Conservation (phyloP, 805 yeast species). For the Suhomyces sp. region DNA sequence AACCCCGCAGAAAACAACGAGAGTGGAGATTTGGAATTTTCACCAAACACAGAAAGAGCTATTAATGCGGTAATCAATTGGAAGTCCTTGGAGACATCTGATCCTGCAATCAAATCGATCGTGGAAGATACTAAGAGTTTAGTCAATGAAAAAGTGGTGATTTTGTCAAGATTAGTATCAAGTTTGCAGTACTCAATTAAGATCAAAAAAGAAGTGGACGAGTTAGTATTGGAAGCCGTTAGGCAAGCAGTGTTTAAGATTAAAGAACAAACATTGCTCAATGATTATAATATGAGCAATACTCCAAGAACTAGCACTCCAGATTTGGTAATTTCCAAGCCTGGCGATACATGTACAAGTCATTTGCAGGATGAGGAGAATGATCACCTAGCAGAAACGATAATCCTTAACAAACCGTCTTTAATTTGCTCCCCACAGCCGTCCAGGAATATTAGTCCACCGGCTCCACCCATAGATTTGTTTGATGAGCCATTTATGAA, state of each 20-base stretch:
- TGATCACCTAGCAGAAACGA: conserved; percentile 1
- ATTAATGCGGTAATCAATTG: conserved; percentile 46
- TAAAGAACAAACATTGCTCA: conserved; percentile 31
- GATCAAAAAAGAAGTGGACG: conserved; percentile 77
- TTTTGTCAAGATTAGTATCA: conserved; percentile 68
- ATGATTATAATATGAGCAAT: conserved; percentile 10
- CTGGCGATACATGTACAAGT: too few species aligned
- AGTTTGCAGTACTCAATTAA: conserved; percentile 72
- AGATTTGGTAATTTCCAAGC: conserved; percentile 2
- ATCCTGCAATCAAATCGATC: conserved; percentile 61
- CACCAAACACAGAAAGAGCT: conserved; percentile 63
- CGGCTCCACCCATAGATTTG: conserved; percentile 11
- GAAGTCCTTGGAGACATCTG: conserved; percentile 53
- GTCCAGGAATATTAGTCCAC: conserved; percentile 30
- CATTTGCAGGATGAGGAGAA: conserved; percentile 5
- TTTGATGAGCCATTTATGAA: conserved; percentile 17
- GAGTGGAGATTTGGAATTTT: conserved; percentile 35
- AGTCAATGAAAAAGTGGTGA: conserved; percentile 64
- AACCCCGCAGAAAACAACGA: conserved; percentile 53
- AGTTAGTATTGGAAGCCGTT: conserved; percentile 61
- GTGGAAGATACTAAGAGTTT: conserved; percentile 65
- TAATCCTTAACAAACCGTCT: conserved; percentile 2
- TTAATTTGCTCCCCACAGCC: conserved; percentile 35
- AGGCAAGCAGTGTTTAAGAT: conserved; percentile 60
- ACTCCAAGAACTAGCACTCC: conserved; percentile 5